Base-by-base conservation (phyloP, 2,329 filamentous ascomycete genomes). In the Aspergillus novofumigatus region DNA sequence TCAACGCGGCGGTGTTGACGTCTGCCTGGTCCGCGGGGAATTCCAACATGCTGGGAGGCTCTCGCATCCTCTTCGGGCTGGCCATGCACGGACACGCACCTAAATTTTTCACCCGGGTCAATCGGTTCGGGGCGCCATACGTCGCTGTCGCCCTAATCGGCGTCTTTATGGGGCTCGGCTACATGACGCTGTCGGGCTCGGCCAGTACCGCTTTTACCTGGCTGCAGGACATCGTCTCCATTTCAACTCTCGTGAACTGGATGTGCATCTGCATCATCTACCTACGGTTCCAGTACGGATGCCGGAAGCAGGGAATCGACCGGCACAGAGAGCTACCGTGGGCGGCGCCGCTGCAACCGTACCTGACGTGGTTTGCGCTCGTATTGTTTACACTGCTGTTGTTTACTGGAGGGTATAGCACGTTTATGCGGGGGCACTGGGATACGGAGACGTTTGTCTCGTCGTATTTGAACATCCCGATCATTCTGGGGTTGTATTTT, bases 381-480 rank as follows among this genome's bases (percentile, higher is more conserved):
- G 64, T 80, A 20, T 63, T 86, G 21, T 80, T 89, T 41, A 64
- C 72, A 3, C 68, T 90, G n/a, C 74, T 91, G 2, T 85, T 82
- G 9, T 71, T 91, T 4, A 86, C 88, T 53, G 88, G 88, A 60
- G 88, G 87, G 0, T 91, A 89, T 70, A 80, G 84, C 10, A 66
- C 63, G 0, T 70, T 69, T 25, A 62, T 68, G 32, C 57, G 64
- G 4, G 61, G 62, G 0, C 52, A 62, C 17, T 69, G 67, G 67
- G 56, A 23, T 35, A 81, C 87, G 7, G 89, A 90, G 67, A 86
- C 85, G 65, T 83, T 84, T 0, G 73, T 79, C 55, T 83, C 82
- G 0, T 77, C 80, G 0, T 87, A 87, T 63, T 75, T 86, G 25
- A 83, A 83, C n/a, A 79, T 86, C 26, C 82, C 83, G 0, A 77